These are phyloP conservation scores for Thuja plicata DNA, from an alignment of 83 land plant genomes.

Conservation along the genomic window DNA sequence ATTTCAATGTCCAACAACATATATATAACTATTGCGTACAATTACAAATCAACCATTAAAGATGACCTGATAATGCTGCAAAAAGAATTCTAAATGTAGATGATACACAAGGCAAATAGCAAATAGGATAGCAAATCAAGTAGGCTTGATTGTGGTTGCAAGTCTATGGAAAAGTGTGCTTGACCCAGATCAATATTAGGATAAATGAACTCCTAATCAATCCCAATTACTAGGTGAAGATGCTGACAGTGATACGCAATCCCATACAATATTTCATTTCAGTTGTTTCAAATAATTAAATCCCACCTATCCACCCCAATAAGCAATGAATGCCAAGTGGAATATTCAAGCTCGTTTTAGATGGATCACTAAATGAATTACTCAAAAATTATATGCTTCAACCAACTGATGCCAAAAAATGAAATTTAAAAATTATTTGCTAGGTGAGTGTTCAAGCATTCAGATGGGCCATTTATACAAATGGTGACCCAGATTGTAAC, in stretches of 20 bases:
- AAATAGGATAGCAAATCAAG: background rate
- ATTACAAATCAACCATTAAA: background rate
- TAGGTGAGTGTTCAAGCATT: background rate
- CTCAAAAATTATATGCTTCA: background rate
- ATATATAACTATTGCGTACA: too few species aligned
- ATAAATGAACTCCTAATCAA: background rate
- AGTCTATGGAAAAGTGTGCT: background rate
- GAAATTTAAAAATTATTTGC: background rate
- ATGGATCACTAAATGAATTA: background rate
- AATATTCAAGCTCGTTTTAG: background rate
- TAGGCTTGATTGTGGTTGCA: background rate
- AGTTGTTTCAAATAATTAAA: background rate
- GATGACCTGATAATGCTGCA: background rate
- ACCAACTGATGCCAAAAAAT: background rate
- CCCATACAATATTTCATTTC: background rate
- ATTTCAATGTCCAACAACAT: background rate
- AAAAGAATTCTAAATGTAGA: background rate
- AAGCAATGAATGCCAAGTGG: background rate
- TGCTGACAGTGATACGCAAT: background rate
- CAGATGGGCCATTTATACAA: background rate
- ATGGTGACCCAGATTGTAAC: background rate
- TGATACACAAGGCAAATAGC: background rate
- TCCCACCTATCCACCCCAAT: background rate
- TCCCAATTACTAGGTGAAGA: background rate
- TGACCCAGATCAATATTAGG: background rate